Percentiles rank a stretch among this genome's conserved stretches.
These are phyloP conservation scores for Colletotrichum zoysiae DNA, from an alignment of 2,329 filamentous ascomycete genomes.

Conservation along the genomic window DNA sequence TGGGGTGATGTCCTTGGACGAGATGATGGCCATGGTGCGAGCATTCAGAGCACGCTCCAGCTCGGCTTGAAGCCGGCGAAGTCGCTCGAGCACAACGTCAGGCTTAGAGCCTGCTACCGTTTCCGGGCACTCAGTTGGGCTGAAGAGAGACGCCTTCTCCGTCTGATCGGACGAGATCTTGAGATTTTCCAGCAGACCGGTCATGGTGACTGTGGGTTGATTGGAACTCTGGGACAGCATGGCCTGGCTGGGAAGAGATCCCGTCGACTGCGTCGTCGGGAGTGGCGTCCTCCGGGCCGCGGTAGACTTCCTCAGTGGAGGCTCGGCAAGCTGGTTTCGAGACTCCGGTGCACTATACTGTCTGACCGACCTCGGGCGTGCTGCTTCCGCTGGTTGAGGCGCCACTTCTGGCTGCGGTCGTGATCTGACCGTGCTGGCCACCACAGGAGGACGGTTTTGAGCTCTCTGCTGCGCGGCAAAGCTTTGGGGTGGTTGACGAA, in stretches of 20 bases:
- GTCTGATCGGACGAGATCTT: slow-evolving; percentile 44
- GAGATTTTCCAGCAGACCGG: slow-evolving; percentile 43
- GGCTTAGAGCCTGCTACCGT: slow-evolving; percentile 67
- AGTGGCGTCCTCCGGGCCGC: slow-evolving; percentile 35
- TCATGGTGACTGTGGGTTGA: slow-evolving; percentile 36
- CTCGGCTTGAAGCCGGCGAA: slow-evolving; percentile 69
- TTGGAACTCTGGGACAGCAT: slow-evolving; percentile 25
- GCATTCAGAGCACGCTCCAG: slow-evolving; percentile 73
- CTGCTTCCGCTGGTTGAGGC: slow-evolving; percentile 28
- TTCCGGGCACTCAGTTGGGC: slow-evolving; percentile 64
- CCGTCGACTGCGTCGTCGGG: slow-evolving; percentile 40
- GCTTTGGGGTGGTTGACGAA: slow-evolving; percentile 71
- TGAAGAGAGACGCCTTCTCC: slow-evolving; percentile 66
- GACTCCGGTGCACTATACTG: slow-evolving; percentile 37
- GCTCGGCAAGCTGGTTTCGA: slow-evolving; percentile 31
- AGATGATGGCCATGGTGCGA: slow-evolving; percentile 71
- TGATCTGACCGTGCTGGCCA: slow-evolving; percentile 47
- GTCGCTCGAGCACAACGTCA: slow-evolving; percentile 67
- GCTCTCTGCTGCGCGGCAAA: slow-evolving; percentile 76
- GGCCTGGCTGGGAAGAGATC: slow-evolving; percentile 33
- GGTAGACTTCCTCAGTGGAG: slow-evolving; percentile 33
- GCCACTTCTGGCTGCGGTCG: slow-evolving; percentile 45
- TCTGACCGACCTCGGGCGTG: slow-evolving; percentile 36
- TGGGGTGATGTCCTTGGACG: slow-evolving; percentile 65
- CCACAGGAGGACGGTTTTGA: slow-evolving; percentile 60